Conservation (phyloP, 2,329 filamentous ascomycete genomes). For the Sporothrix protearum region DNA sequence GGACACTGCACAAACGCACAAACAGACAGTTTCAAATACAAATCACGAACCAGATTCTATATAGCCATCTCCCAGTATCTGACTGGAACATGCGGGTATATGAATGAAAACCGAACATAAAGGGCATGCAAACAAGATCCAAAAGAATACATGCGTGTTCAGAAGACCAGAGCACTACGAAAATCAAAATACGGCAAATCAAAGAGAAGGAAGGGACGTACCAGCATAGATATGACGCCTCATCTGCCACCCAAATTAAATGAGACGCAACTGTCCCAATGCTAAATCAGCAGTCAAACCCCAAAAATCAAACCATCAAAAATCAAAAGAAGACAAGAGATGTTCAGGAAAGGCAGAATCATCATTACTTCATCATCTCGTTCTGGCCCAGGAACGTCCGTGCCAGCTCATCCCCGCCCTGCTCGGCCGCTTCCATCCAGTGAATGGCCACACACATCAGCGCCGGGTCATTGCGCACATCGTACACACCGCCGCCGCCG, state of each 20-base stretch:
- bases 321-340: neutral
- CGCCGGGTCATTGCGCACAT: constrained; percentile 71
- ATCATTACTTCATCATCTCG: constrained; percentile 14
- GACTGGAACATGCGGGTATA: constrained; percentile 17
- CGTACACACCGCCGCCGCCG: constrained; percentile 39
- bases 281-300: neutral
- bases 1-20: neutral
- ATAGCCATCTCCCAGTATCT: constrained; percentile 8
- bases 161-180: too few relatives aligned
- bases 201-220: neutral
- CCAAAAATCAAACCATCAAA: neutral
- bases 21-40: neutral
- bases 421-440: constrained; percentile 90
- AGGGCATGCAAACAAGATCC: neutral
- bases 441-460: constrained; percentile 93
- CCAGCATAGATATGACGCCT: neutral
- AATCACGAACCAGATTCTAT: constrained; percentile 3
- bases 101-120: neutral
- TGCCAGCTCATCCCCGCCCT: constrained; percentile 81
- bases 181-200: neutral
- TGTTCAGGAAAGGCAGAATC: constrained; percentile 8
- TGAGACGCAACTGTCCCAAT: neutral
- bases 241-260: neutral
- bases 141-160: neutral
- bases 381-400: constrained; percentile 72